Base-by-base conservation (phyloP, 345 rosid species). In the Citrus australasica region DNA sequence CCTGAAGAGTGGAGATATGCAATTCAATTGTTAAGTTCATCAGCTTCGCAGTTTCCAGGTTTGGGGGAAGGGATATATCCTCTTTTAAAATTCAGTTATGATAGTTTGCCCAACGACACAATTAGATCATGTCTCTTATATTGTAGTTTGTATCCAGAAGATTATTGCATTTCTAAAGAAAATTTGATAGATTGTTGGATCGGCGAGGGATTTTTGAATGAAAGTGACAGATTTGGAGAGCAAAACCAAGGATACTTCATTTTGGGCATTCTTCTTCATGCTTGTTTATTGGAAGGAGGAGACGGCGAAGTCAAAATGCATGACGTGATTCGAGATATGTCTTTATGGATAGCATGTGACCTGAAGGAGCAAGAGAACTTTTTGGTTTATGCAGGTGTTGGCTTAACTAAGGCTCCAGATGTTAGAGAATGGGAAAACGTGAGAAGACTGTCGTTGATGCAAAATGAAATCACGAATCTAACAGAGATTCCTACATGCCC, bases 381-480 rank as follows among this genome's bases (percentile, higher is more conserved):
- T 72, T 37, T 72, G 19, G 77, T 72, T n/a, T 35, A 64, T n/a
- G 40, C 71, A 32, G 55, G 71, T 17, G 32, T 0, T 4, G 7
- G 17, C n/a, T 64, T 63, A 51, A 22, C 9, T 27, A 51, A 71
- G 35, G 53, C 62, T 0, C 63, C 33, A 55, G 51, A 61, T 11
- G 5, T 61, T n/a, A n/a, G 35, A 14, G 64, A 51, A 14, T 78
- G 81, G 76, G 64, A 63, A 17, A 42, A 48, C 1, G 60, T n/a
- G 27, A 63, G 22, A 35, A 78, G 79, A 55, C 33, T 78, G 38
- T 78, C 71, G 6, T 48, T 78, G 63, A n/a, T 25, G 70, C 1
- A 22, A 24, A 71, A 71, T 59, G 3, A 16, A 4, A 63, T 63
- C 5, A 24, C 13, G 33, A 9, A 48, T 13, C 24, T 78, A 62